These are phyloP conservation scores for Staphylotrichum tortipilum DNA, from an alignment of 495 filamentous ascomycete genomes.

Conservation along the genomic window DNA sequence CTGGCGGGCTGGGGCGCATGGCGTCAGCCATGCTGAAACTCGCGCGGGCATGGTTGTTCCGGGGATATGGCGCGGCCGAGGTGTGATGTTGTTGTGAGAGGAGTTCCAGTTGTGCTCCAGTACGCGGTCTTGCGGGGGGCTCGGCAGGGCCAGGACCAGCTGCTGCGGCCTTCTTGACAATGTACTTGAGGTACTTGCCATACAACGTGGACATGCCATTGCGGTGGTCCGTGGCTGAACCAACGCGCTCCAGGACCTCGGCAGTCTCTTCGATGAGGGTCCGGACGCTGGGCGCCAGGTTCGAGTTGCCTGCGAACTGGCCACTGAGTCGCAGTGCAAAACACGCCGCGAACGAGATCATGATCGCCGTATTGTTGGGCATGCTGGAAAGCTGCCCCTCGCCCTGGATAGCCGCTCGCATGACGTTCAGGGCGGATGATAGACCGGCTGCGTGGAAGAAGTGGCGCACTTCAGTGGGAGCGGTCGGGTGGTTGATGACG, in stretches of 20 bases:
- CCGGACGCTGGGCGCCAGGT: slow-evolving; percentile 57
- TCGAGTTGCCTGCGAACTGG: slow-evolving; percentile 47
- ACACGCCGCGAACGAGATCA: slow-evolving; percentile 68
- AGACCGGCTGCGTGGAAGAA: slow-evolving; percentile 63
- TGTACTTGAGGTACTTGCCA: slow-evolving; percentile 51
- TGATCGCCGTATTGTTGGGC: slow-evolving; percentile 71
- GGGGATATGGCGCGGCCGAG: slow-evolving; percentile 1
- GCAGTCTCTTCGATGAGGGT: slow-evolving; percentile 62
- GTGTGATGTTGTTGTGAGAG: slow-evolving; percentile 7
- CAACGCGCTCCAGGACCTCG: slow-evolving; percentile 59
- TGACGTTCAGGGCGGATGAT: slow-evolving; percentile 63
- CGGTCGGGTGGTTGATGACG: slow-evolving; percentile 67
- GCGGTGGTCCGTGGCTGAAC: slow-evolving; percentile 52
- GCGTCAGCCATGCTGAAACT: slow-evolving; percentile 13
- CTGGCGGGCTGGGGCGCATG: slow-evolving; percentile 7
- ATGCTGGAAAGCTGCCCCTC: slow-evolving; percentile 61
- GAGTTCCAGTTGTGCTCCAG: neutral
- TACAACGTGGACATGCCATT: slow-evolving; percentile 55
- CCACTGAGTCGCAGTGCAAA: slow-evolving; percentile 58
- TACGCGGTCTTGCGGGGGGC: neutral
- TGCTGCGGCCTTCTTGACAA: slow-evolving; percentile 38
- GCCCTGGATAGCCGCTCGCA: slow-evolving; percentile 63
- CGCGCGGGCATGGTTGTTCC: slow-evolving; percentile 5
- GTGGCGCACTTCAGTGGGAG: slow-evolving; percentile 57
- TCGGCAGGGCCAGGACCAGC: slow-evolving; percentile 7